Evolutionary conservation across 2,329 filamentous ascomycete genomes (phyloP).

Genomic region (Colletotrichum lupini): DNA sequence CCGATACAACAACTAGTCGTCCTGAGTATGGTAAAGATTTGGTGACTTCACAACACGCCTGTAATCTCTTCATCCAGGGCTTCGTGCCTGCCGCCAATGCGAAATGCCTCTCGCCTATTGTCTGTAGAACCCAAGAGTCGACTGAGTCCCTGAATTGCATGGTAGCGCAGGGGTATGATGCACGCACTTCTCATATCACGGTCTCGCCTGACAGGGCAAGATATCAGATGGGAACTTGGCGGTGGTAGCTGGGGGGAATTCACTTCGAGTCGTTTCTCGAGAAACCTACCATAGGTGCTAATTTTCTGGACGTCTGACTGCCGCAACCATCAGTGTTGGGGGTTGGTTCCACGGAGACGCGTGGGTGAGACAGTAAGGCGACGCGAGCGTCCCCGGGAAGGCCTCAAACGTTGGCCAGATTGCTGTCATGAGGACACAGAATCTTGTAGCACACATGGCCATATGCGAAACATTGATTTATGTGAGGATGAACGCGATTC

Average conservation of each 20-base stretch:
- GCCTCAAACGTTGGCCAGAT: neutral
- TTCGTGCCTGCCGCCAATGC: too few relatives aligned
- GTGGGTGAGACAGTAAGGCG: neutral
- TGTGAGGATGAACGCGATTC: neutral
- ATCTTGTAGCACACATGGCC: neutral
- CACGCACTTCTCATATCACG: too few relatives aligned
- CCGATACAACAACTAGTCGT: fast-evolving
- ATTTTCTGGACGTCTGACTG: neutral
- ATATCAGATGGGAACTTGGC: too few relatives aligned
- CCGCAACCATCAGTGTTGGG: neutral
- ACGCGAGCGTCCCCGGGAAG: neutral
- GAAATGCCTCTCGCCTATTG: too few relatives aligned
- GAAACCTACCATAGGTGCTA: neutral
- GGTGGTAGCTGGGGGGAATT: neutral
- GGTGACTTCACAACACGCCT: neutral
- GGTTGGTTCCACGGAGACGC: neutral
- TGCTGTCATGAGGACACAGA: neutral
- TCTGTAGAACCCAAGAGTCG: too few relatives aligned
- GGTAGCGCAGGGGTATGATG: too few relatives aligned
- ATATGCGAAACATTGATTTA: neutral
- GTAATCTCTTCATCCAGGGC: neutral
- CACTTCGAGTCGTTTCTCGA: neutral
- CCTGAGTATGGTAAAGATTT: too few relatives aligned
- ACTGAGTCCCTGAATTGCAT: too few relatives aligned
- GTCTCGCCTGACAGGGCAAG: too few relatives aligned